phyloP scores from a whole-genome alignment of 495 filamentous ascomycete species.

The Collariella sp. region DNA sequence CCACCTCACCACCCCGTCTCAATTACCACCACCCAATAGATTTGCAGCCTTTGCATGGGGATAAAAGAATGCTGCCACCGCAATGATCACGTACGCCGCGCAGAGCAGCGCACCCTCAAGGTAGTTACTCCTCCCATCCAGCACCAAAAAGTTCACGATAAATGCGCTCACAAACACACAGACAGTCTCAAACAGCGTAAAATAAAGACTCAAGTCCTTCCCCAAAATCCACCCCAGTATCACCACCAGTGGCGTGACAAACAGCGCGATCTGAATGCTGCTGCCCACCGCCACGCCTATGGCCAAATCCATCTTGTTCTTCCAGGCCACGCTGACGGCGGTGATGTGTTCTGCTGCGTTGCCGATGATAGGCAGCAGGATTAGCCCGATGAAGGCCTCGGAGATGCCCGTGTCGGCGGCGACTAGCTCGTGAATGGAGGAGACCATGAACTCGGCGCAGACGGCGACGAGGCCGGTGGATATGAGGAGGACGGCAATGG shows the following conservation, averaged over 20 bases:
- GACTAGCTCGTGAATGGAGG: slow-evolving; percentile 67
- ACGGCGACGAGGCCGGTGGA: slow-evolving; percentile 74
- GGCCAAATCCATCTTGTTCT: slow-evolving; percentile 95
- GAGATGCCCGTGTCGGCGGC: slow-evolving; percentile 47
- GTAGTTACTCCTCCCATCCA: slow-evolving; percentile 84
- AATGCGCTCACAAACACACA: slow-evolving; percentile 79
- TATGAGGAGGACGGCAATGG: slow-evolving; percentile 42
- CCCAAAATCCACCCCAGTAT: slow-evolving; percentile 80
- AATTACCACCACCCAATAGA: slow-evolving; percentile 20
- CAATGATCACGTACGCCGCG: slow-evolving; percentile 76
- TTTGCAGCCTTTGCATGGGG: slow-evolving; percentile 45
- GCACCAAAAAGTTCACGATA: slow-evolving; percentile 80
- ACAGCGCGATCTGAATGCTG: slow-evolving; percentile 83
- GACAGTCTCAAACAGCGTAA: slow-evolving; percentile 86
- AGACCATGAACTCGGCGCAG: slow-evolving; percentile 83
- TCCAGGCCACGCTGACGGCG: slow-evolving; percentile 75
- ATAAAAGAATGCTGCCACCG: slow-evolving; percentile 57
- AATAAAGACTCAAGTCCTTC: slow-evolving; percentile 81
- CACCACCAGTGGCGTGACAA: slow-evolving; percentile 81
- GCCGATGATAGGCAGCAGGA: slow-evolving; percentile 82
- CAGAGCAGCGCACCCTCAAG: slow-evolving; percentile 76
- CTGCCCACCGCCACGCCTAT: slow-evolving; percentile 85
- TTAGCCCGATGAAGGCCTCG: slow-evolving; percentile 78
- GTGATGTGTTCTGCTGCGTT: slow-evolving; percentile 92
- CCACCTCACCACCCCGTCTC: not conserved